Base-by-base conservation (phyloP, 2,329 filamentous ascomycete species). In the Lecanicillium sp. region DNA sequence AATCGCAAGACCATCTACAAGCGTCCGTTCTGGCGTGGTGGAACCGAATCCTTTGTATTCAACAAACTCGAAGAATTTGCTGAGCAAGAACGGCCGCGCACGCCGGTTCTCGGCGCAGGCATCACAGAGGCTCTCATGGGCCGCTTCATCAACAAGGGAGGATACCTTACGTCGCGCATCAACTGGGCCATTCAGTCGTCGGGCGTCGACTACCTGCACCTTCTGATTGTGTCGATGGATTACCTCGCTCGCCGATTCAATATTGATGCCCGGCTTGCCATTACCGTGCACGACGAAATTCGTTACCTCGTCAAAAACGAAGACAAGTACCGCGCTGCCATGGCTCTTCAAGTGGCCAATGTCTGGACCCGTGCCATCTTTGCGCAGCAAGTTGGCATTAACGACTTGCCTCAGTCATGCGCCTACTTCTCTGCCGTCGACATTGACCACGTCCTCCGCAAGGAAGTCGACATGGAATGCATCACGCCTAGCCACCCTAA, bases 111-210 rank as follows among this genome's bases (percentile, higher is more conserved):
- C 4, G 93, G 89, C 3, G 93, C 93, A 9, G 91, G 90, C 14
- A 98, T 98, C 56, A 98, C 93, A 0, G 90, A 98, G 68, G 93
- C 94, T 0, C 72, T 98, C 17, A 94, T 95, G 84, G 77, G 84
- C 45, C 83, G 87, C 14, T 95, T 86, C 61, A 83, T 98, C 58
- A 87, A 79, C 65, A 93, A 88, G 61, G 90, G 90, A 29, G 88
- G 85, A 19, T 98, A 95, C 68, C 84, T 98, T 70, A 96, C 93
- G 1, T 94, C 87, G 15, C 84, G 94, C 27, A 97, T 98, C 68
- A 98, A 98, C 63, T 98, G 93, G 93, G 93, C 93, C 3, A 97
- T 98, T 57, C 93, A 98, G 61, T 96, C 90, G 1, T 95, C 88
- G 0, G 93, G 94, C 5, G 91, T 97, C 4, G 94, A 98, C 65